These are phyloP conservation scores for Fusarium guadeloupense DNA, from an alignment of 2,329 filamentous ascomycete species.

Conservation along the genomic window DNA sequence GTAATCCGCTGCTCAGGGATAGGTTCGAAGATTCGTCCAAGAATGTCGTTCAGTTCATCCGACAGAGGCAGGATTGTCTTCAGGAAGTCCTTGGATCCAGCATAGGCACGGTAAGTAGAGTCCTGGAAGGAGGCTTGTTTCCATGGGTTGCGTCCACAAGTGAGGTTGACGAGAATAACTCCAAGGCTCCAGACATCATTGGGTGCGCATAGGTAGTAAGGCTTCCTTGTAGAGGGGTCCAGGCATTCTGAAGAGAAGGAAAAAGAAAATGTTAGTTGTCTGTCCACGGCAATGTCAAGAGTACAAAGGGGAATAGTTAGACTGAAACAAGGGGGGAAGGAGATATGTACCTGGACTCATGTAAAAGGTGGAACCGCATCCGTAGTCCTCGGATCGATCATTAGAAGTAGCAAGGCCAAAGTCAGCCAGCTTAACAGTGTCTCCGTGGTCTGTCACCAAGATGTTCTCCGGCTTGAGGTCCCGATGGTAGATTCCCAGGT, in stretches of 20 bases:
- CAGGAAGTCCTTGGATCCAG: slow-evolving; percentile 85
- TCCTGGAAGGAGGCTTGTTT: slow-evolving; percentile 95
- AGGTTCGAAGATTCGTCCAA: slow-evolving; percentile 87
- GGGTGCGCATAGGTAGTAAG: slow-evolving; percentile 88
- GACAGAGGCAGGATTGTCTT: slow-evolving; percentile 93
- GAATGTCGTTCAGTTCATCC: slow-evolving; percentile 85
- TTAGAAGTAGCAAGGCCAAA: slow-evolving; percentile 94
- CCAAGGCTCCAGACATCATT: slow-evolving; percentile 99
- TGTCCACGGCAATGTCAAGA: slow-evolving; percentile 18
- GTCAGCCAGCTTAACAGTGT: slow-evolving; percentile 94
- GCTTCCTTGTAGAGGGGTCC: slow-evolving; percentile 76
- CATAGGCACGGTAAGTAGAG: slow-evolving; percentile 91
- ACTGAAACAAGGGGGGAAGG: slow-evolving; percentile 13
- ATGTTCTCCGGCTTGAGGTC: slow-evolving; percentile 99
- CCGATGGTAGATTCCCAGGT: slow-evolving; percentile 92
- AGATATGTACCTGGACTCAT: slow-evolving; percentile 91
- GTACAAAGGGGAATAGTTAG: slow-evolving; percentile 14
- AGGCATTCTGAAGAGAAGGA: slow-evolving; percentile 76
- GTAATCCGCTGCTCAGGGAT: slow-evolving; percentile 85
- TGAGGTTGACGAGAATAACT: slow-evolving; percentile 96
- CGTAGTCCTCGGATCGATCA: slow-evolving; percentile 88
- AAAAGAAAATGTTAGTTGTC: slow-evolving; percentile 41
- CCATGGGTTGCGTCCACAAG: slow-evolving; percentile 98
- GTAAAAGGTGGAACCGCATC: slow-evolving; percentile 98
- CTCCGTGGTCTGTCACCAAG: slow-evolving; percentile 85